Base-by-base conservation (phyloP, 2,329 filamentous ascomycete genomes). In the Gnomoniopsis smithogilvyi region DNA sequence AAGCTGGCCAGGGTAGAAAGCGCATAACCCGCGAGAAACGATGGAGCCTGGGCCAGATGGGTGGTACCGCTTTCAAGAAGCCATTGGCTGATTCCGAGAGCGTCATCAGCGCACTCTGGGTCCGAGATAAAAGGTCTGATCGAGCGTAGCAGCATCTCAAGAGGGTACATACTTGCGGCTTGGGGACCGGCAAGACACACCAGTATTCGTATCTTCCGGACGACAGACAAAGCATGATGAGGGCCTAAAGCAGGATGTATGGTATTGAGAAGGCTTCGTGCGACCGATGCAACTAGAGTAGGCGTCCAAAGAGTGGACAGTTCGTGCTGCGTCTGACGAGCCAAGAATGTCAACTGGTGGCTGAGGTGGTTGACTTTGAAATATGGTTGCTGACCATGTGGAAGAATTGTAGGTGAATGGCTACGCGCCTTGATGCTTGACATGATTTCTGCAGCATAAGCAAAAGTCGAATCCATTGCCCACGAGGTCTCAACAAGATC, bases 61-160 rank as follows among this genome's bases (percentile, higher is more conserved):
- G 75, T 66, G 17, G 77, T 76, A 8, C 94, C 92, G 54, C 83
- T 81, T 6, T 83, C 78, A 15, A 98, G 78, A 1, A 99, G 80
- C 72, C 96, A 97, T 70, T 92, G 89, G 61, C 90, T 86, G 36
- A 99, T 83, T 0, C 93, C 94, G 48, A 98, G 80, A 1, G 91
- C 88, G 75, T 99, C 95, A 68, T 96, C 91, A 11, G 93, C 90
- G 72, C 94, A 98, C 68, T 96, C 89, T 0, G 88, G 82, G 65
- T 98, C 89, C 1, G 88, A 88, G 6, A 98, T 78, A 64, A 92
- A 96, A 0, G 87, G 86, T 11, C 89, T 82, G 21, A 96, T 79
- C 1, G 90, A 88, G 67, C 92, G 90, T 1, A 99, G 79, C 0
- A 96, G 80, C 90, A 97, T 95, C 71, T 99, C 91, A 15, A 97